These are phyloP conservation scores for Pleochaeta shiraiana DNA, from an alignment of 2,329 filamentous ascomycete genomes.

Conservation along the genomic window DNA sequence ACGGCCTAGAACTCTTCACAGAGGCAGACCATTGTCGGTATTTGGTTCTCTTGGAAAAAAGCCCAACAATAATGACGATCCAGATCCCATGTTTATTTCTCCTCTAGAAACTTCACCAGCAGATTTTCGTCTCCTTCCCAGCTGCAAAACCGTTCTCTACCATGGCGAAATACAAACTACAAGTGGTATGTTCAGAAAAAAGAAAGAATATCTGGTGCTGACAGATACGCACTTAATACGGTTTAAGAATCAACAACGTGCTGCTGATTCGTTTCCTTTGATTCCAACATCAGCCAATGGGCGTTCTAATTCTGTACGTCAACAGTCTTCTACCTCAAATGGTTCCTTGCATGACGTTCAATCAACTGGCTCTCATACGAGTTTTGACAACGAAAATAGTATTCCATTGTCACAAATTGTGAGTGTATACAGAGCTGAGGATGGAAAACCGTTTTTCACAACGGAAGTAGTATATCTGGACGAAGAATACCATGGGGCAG, in stretches of 20 bases:
- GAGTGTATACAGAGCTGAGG: conserved; percentile 43
- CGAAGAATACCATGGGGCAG: conserved; percentile 36
- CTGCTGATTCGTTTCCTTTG: conserved; percentile 36
- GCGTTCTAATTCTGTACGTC: conserved; percentile 26
- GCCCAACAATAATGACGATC: conserved; percentile 13
- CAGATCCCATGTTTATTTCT: conserved; percentile 9
- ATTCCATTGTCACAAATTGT: conserved; percentile 44
- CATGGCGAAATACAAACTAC: conserved; percentile 51
- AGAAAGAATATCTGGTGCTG: conserved; percentile 48
- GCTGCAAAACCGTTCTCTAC: conserved; percentile 29
- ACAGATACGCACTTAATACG: conserved; percentile 46
- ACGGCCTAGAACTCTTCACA: conserved; percentile 15
- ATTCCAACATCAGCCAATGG: conserved; percentile 22
- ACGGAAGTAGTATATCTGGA: conserved; percentile 48
- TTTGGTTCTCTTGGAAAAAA: conserved; percentile 18
- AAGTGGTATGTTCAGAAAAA: conserved; percentile 48
- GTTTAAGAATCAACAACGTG: conserved; percentile 45
- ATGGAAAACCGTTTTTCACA: conserved; percentile 41
- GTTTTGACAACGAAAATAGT: conserved; percentile 29
- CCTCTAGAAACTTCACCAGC: conserved; percentile 14
- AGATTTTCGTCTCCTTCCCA: neutral
- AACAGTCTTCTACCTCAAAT: conserved; percentile 34
- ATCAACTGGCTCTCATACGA: conserved; percentile 24
- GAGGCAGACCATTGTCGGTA: conserved; percentile 16
- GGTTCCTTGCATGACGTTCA: conserved; percentile 40